Evolutionary conservation across 148 eudicot species (phyloP), one percentile per base, ranked within the genome.

Genomic region (Dianthus caryophyllus): DNA sequence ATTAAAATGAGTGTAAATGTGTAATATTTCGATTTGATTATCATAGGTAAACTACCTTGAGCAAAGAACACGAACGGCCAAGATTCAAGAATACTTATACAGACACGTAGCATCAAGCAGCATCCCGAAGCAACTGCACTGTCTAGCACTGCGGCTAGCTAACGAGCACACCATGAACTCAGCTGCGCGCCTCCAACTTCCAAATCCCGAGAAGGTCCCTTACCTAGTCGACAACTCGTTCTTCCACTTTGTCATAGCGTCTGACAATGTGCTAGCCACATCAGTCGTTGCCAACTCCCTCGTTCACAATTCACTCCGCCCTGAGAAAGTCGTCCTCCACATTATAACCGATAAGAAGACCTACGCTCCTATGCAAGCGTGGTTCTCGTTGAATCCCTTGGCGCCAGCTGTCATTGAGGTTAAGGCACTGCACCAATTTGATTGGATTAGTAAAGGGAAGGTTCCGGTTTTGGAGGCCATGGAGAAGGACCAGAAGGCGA

Each of bases 91-190:
- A 72, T 94, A 83, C 70, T 75, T 93, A 16, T 93, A 93, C 71
- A 82, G 98, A 60, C 98, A 89, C 36, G 92, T 93, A 72, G 98
- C 98, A 24, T 93, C 98, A 6, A 93, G 91, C 75, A 86, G 98
- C 87, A 89, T 90, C 41, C 97, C 97, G 0, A 90, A 88, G 72
- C 97, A 85, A 53, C 91, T 88, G 20, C 85, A 90, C 54, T 90
- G 97, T 72, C 88, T 93, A 6, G 72, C 89, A 41, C 75, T 93
- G n/a, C 75, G 69, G 50, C 85, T 93, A 72, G 96, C 95, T 24
- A 84, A 87, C 33, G 98, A 93, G 80, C 95, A 93, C 78, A 79
- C 90, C 9, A 81, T 71, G 39, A 93, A 93, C 24, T 80, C 96
- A 61, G 83, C 82, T 9, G 98, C 98, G 1, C 89, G 98, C 36